Evolutionary conservation across 176 grass and related monocot species (phyloP).

Genomic region (Guadua angustifolia): DNA sequence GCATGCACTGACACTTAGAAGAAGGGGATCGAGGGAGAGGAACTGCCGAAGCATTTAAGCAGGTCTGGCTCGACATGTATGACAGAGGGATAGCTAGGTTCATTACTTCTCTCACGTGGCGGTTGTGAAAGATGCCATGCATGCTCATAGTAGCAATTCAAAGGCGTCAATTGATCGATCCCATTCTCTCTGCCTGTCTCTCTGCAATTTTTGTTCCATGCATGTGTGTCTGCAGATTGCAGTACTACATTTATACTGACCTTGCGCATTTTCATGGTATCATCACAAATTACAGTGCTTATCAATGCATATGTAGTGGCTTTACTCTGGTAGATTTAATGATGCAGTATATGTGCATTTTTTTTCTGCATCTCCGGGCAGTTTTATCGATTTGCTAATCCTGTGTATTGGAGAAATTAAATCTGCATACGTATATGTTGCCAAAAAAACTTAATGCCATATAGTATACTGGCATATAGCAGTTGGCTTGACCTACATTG

Average conservation of each 20-base stretch:
- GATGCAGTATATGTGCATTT: background rate
- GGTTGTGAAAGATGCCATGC: constrained; percentile 41
- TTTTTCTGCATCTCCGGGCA: background rate
- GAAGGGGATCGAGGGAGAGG: constrained; percentile 1
- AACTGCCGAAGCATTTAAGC: constrained; percentile 54
- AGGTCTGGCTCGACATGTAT: constrained; percentile 26
- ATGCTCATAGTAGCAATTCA: constrained; percentile 10
- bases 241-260: background rate
- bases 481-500: background rate
- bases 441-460: background rate
- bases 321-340: background rate
- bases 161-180: constrained; percentile 31
- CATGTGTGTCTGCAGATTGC: constrained; percentile 14
- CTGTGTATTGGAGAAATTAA: background rate
- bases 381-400: background rate
- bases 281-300: background rate
- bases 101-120: constrained; percentile 54
- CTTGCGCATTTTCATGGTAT: background rate
- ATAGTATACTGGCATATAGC: background rate
- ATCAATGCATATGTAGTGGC: background rate
- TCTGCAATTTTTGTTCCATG: constrained; percentile 42
- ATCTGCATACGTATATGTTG: background rate
- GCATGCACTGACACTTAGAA: constrained; percentile 1
- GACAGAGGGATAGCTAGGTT: constrained; percentile 34
- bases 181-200: constrained; percentile 20